Evolutionary conservation across 1,139 yeast genomes (phyloP).

Genomic region (Candida sanyaensis): DNA sequence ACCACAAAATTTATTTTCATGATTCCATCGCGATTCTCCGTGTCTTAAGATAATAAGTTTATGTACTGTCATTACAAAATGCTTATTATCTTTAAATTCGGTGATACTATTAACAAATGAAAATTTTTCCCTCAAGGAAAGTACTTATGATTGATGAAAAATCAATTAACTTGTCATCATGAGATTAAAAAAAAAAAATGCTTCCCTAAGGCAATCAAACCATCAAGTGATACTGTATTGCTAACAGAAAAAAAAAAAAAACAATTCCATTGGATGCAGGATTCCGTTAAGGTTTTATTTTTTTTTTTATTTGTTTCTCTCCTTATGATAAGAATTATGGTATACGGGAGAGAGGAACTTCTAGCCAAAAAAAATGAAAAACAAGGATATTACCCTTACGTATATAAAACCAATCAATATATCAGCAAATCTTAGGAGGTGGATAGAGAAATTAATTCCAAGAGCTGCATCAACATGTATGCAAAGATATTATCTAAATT

Average conservation of each 20-base stretch:
- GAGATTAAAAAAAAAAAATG: background rate
- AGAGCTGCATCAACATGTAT: too few species aligned
- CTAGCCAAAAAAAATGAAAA: too few species aligned
- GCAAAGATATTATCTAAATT: too few species aligned
- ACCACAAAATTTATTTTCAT: slow-evolving; percentile 72
- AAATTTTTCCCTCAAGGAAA: too few species aligned
- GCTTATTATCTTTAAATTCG: too few species aligned
- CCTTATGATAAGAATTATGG: background rate
- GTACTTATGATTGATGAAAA: too few species aligned
- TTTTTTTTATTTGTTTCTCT: background rate
- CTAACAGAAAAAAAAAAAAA: background rate
- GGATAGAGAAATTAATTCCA: too few species aligned
- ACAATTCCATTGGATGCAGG: background rate
- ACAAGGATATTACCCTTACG: too few species aligned
- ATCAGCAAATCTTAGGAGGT: too few species aligned
- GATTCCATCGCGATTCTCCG: slow-evolving; percentile 77
- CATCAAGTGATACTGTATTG: slow-evolving; percentile 1
- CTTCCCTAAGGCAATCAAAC: background rate
- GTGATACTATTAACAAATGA: too few species aligned
- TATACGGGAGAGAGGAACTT: background rate
- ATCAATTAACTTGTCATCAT: background rate
- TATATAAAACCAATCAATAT: too few species aligned
- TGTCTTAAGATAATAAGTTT: slow-evolving; percentile 63
- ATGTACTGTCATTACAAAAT: slow-evolving; percentile 19
- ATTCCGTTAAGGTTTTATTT: background rate